Evolutionary conservation across 441 rosid genomes (phyloP), one percentile per base, ranked within the genome.

Genomic region (Mallotus repandus): DNA sequence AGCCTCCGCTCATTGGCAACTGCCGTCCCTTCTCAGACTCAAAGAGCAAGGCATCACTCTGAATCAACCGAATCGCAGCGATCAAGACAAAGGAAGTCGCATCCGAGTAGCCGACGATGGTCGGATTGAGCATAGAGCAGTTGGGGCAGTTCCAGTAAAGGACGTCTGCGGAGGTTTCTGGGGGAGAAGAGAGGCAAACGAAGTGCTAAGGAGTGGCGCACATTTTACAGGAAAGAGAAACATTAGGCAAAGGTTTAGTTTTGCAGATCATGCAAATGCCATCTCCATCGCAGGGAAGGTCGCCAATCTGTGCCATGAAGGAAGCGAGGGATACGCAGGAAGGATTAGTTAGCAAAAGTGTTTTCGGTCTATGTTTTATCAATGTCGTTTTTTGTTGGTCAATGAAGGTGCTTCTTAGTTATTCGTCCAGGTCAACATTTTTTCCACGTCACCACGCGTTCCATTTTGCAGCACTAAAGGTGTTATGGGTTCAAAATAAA

Each of bases 231-330:
- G 81, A 52, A 68, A 88, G 76, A 35, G 80, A 76, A 46, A 84
- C 90, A 38, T 80, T 85, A 0, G 76, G 2, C 7, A 76, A 62
- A 14, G 94, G 89, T 53, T 65, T 78, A n/a, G 38, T 56, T 69
- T 81, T 78, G 81, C 92, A 86, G 62, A 69, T 70, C 92, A 89
- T 85, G 81, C 92, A 89, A 15, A 70, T 58, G 25, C 89, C 90
- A 13, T 82, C 89, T 12, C 82, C 86, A 67, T 86, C 85, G 79
- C 95, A 91, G 0, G 97, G 94, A 8, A 89, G 86, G 69, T 91
- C 86, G 22, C 46, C 70, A n/a, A 19, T 81, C 15, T 58, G 79
- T 61, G 86, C 84, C 93, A 89, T 84, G 45, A 48, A 49, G 57
- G 18, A 16, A 21, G 58, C 18, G 12, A 16, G 4, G 32, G 1